phyloP scores from a whole-genome alignment of 495 filamentous ascomycete species.

The Daldinia loculata region DNA sequence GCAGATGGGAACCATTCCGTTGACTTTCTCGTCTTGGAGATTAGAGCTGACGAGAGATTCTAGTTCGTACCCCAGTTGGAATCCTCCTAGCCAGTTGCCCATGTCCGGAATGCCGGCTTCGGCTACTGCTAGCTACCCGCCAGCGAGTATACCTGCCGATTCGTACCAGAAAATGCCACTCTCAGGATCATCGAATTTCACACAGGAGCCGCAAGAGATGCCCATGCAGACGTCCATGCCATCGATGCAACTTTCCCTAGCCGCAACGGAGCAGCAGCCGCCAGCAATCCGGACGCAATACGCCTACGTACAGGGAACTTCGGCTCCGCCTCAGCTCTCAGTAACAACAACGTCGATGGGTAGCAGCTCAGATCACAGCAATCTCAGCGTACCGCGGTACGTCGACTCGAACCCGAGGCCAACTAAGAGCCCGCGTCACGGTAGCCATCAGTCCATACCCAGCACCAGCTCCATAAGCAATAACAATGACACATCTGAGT shows the following conservation, averaged over 20 bases:
- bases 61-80: conserved; percentile 55
- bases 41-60: conserved; percentile 25
- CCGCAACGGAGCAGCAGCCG: conserved; percentile 51
- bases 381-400: conserved; percentile 57
- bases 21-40: not conserved
- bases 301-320: conserved; percentile 56
- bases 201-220: conserved; percentile 59
- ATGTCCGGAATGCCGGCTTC: conserved; percentile 53
- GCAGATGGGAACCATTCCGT: not conserved
- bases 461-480: conserved; percentile 53
- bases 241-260: conserved; percentile 57
- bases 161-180: conserved; percentile 59
- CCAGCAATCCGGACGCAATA: conserved; percentile 58
- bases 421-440: conserved; percentile 62
- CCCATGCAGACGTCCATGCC: conserved; percentile 61
- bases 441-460: conserved; percentile 57
- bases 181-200: conserved; percentile 53
- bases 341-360: conserved; percentile 50
- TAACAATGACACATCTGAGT: conserved; percentile 56
- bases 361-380: conserved; percentile 46
- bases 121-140: conserved; percentile 51
- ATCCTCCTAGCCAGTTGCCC: conserved; percentile 49
- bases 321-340: conserved; percentile 55
- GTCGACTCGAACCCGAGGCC: conserved; percentile 64
- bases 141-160: conserved; percentile 54